Conservation (phyloP, 441 rosid genomes). For the Erysimum cheiri region DNA sequence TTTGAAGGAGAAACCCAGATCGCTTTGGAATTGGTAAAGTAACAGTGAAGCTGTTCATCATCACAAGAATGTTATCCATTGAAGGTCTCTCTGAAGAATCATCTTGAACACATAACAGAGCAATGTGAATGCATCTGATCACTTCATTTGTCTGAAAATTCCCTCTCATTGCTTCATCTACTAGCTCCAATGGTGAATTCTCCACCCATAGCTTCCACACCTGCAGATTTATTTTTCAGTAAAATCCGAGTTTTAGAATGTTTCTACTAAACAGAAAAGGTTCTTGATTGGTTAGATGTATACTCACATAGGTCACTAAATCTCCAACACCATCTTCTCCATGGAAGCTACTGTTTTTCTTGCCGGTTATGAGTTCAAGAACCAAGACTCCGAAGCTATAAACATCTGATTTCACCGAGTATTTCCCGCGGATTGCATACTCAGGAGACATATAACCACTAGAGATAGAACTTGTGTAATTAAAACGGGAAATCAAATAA, state of each 20-base stretch:
- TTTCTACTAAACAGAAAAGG: background rate
- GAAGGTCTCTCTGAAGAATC: slow-evolving; percentile 56
- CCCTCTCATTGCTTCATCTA: slow-evolving; percentile 46
- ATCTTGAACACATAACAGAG: slow-evolving; percentile 66
- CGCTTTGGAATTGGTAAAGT: slow-evolving; percentile 48
- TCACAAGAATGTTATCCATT: slow-evolving; percentile 57
- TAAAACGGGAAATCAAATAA: background rate
- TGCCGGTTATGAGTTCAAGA: slow-evolving; percentile 55
- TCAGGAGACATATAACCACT: slow-evolving; percentile 62
- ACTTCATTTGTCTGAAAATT: slow-evolving; percentile 48
- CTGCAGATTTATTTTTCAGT: slow-evolving; percentile 33
- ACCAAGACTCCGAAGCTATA: slow-evolving; percentile 57
- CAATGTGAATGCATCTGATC: slow-evolving; percentile 60
- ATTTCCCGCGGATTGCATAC: slow-evolving; percentile 54
- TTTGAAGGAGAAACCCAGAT: slow-evolving; percentile 42
- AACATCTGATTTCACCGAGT: slow-evolving; percentile 52
- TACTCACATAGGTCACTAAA: slow-evolving; percentile 54
- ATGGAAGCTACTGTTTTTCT: slow-evolving; percentile 40
- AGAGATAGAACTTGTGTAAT: slow-evolving; percentile 2
- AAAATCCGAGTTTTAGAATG: background rate
- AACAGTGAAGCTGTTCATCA: slow-evolving; percentile 58
- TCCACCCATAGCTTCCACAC: slow-evolving; percentile 56
- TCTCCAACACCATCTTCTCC: slow-evolving; percentile 33
- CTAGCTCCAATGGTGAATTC: slow-evolving; percentile 46
- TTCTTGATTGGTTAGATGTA: slow-evolving; percentile 4